Evolutionary conservation across 75 land plant genomes (phyloP).

Genomic region (Azolla pinnata): DNA sequence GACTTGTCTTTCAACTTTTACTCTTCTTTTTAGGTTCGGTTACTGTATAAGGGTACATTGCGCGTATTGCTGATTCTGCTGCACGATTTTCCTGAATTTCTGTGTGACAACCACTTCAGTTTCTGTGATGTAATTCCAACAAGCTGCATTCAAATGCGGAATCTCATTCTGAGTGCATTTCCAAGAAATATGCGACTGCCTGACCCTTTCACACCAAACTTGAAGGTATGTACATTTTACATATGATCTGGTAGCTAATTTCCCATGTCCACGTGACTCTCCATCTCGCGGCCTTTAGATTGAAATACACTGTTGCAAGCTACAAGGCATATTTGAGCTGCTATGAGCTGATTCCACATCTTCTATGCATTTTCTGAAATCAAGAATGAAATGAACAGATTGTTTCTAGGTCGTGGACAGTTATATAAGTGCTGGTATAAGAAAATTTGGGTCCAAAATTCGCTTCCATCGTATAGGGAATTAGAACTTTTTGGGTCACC

Average conservation of each 20-base stretch:
- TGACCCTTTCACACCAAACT: slow-evolving; percentile 94
- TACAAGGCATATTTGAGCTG: no score
- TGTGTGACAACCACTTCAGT: slow-evolving; percentile 96
- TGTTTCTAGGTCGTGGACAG: no score
- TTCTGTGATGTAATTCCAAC: slow-evolving; percentile 98
- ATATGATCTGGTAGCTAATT: neutral
- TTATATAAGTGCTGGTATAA: no score
- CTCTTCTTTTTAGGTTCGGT: slow-evolving; percentile 47
- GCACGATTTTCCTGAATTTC: slow-evolving; percentile 96
- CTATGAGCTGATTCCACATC: no score
- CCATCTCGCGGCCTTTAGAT: neutral
- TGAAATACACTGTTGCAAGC: neutral
- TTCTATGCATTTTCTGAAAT: no score
- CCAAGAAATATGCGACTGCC: slow-evolving; percentile 97
- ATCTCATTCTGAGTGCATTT: slow-evolving; percentile 95
- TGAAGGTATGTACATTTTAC: slow-evolving; percentile 59
- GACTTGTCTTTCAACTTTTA: no score
- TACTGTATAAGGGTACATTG: slow-evolving; percentile 88
- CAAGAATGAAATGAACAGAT: no score
- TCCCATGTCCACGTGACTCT: neutral
- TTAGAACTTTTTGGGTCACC: no score
- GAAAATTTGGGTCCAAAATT: no score
- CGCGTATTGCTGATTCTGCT: slow-evolving; percentile 81
- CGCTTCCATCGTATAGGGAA: no score
- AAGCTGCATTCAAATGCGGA: slow-evolving; percentile 94